Evolutionary conservation across 2,329 filamentous ascomycete genomes (phyloP), one percentile per base, ranked within the genome.

Genomic region (Clathrospora elynae): DNA sequence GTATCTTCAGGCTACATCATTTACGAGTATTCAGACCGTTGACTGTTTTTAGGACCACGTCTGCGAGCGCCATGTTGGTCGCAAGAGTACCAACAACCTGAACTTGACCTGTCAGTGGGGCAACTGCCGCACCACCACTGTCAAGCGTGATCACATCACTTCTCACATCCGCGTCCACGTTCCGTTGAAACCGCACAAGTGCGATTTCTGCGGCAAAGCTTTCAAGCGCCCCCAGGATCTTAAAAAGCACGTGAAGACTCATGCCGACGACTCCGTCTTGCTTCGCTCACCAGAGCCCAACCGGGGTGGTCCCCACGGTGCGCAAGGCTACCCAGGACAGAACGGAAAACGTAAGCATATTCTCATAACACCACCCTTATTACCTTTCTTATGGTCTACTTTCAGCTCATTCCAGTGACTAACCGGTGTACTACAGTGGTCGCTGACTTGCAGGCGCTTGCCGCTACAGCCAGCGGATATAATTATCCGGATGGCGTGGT

Each of bases 201-300:
- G 93, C 73, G 91, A 96, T 69, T 95, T 96, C 75, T 99, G 93
- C 68, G 90, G 90, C 68, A 99, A 99, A 78, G 91, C 91, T 1
- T 99, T 99, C 81, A 99, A 99, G 83, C 88, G 93, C 22, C 93
- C 93, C 2, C 93, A 99, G 76, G 93, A 99, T 77, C 73, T 99
- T 63, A 97, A 99, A 84, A 99, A 99, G 78, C 93, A 99, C 71
- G 90, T 97, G 73, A 99, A 97, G 84, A 97, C 92, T 4, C 92
- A 97, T 68, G 92, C 92, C 61, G 92, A 97, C 66, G 92, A 96
- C 73, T 95, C 90, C 28, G 89, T 95, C 26, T 77, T 83, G 50
- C 77, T 83, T 49, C 78, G 81, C 59, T 85, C 82, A 30, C 83
- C 83, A 3, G 81, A 84, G 60, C 80, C 82, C 17, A 78, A 78